A percentile compares a stretch with the other conserved stretches of the same genome.
Conservation (phyloP, 306 rosid species). For the Glycyrrhiza uralensis region DNA sequence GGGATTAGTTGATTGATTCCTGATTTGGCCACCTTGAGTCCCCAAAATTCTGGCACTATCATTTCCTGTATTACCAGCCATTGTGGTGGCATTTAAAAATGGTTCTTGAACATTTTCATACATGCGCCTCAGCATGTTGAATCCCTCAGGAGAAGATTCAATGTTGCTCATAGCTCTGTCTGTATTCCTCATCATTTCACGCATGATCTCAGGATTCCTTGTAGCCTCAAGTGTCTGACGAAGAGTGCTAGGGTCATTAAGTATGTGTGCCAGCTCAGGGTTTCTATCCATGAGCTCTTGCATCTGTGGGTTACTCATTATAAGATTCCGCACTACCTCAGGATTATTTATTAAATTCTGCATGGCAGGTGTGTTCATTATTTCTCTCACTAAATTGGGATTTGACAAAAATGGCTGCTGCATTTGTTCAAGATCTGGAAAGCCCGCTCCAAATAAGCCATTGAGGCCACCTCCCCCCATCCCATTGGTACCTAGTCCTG, state of each 20-base stretch:
- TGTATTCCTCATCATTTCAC: constrained; percentile 93
- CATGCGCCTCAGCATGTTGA: constrained; percentile 93
- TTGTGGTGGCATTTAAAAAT: constrained; percentile 78
- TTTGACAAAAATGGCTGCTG: constrained; percentile 69
- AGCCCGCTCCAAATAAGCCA: constrained; percentile 61
- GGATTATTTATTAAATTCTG: constrained; percentile 72
- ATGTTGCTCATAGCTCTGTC: constrained; percentile 95
- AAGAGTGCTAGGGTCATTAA: constrained; percentile 81
- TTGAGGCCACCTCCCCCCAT: constrained; percentile 49
- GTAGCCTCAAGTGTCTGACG: constrained; percentile 89
- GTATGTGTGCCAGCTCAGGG: constrained; percentile 81
- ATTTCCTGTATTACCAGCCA: constrained; percentile 67
- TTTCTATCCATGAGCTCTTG: constrained; percentile 80
- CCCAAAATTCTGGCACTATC: constrained; percentile 52
- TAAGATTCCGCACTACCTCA: constrained; percentile 66
- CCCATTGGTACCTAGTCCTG: constrained; percentile 58
- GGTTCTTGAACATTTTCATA: constrained; percentile 95
- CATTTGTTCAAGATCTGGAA: constrained; percentile 71
- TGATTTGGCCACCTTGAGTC: constrained; percentile 54
- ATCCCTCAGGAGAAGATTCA: constrained; percentile 89
- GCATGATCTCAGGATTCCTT: constrained; percentile 91
- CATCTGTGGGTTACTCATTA: constrained; percentile 87
- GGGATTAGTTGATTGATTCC: constrained; percentile 49
- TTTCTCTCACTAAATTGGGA: constrained; percentile 69
- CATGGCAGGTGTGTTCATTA: constrained; percentile 75